phyloP scores from a whole-genome alignment of 129 eudicot genomes.

The Centrapalus pauciflorus region DNA sequence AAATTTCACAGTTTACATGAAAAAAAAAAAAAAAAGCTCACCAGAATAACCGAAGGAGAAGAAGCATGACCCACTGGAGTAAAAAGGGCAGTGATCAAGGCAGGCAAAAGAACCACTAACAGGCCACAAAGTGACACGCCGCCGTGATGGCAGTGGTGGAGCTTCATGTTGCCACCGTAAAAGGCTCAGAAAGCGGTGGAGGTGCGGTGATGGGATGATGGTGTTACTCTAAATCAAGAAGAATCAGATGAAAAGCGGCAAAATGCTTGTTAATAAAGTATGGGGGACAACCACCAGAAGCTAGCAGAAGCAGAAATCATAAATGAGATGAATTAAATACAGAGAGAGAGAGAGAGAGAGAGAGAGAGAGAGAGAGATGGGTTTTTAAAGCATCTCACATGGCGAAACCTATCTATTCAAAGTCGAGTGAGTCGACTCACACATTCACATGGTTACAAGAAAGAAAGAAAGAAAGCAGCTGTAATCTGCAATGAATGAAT shows the following conservation, averaged over 20 bases:
- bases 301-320: too few relatives aligned
- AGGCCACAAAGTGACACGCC: constrained; percentile 40
- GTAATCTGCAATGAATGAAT: neutral
- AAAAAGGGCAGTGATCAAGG: constrained; percentile 30
- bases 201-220: neutral
- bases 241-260: neutral
- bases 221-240: neutral
- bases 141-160: constrained; percentile 24
- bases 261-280: neutral
- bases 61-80: constrained; percentile 47
- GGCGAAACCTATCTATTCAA: constrained; percentile 6
- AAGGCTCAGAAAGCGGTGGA: neutral
- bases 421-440: too few relatives aligned
- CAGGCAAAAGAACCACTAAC: constrained; percentile 35
- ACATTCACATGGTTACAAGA: constrained; percentile 27
- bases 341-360: too few relatives aligned
- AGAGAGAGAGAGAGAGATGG: too few relatives aligned
- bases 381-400: constrained; percentile 17
- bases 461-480: neutral
- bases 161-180: constrained; percentile 28
- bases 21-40: constrained; percentile 20
- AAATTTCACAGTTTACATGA: constrained; percentile 9
- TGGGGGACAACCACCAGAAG: neutral
- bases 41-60: constrained; percentile 51
- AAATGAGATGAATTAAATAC: constrained; percentile 5